A percentile compares a stretch with the other conserved stretches of the same genome.
phyloP scores from a whole-genome alignment of 805 yeast species.

The Maudiozyma bulderi region DNA sequence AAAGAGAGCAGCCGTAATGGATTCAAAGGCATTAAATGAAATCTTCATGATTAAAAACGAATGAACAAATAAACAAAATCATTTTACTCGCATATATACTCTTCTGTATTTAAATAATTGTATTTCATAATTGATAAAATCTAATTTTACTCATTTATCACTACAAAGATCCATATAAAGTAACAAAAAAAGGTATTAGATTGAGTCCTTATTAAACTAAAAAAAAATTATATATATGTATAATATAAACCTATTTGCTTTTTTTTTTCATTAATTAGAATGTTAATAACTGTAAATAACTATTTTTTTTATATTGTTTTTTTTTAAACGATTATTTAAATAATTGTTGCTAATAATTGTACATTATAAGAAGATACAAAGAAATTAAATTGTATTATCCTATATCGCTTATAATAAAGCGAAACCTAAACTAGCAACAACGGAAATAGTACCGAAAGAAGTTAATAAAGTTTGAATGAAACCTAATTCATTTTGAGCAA shows the following conservation, averaged over 20 bases:
- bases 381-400: neutral
- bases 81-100: neutral
- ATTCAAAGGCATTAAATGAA: conserved; percentile 79
- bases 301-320: neutral
- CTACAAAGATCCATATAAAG: neutral
- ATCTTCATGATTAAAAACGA: conserved; percentile 72
- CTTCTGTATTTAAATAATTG: too few relatives aligned
- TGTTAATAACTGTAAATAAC: neutral
- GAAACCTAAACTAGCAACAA: conserved; percentile 32
- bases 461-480: conserved; percentile 26
- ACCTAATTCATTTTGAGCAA: conserved; percentile 22
- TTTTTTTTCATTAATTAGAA: neutral
- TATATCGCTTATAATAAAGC: conserved; percentile 22
- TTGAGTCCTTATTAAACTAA: neutral
- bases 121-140: neutral
- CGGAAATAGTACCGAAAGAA: conserved; percentile 25
- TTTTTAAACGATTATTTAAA: neutral
- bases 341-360: neutral
- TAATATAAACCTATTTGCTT: neutral
- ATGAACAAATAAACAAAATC: conserved; percentile 4
- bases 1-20: conserved; percentile 86
- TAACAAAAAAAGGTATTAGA: neutral
- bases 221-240: neutral
- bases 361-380: neutral
- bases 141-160: neutral